Conservation (phyloP, 148 eudicot species). For the Gaultheria prostrata region DNA sequence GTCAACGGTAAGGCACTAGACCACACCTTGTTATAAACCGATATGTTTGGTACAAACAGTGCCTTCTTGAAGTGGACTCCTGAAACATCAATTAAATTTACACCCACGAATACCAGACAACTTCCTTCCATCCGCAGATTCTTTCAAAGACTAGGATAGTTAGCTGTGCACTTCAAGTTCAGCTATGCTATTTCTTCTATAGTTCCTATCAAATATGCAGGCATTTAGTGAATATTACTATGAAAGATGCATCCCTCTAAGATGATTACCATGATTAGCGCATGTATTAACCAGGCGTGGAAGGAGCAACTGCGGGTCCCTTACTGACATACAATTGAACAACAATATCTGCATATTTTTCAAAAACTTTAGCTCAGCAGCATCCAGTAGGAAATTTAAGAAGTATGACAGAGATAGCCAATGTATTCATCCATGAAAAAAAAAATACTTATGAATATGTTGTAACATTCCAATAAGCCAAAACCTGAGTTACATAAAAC, state of each 20-base stretch:
- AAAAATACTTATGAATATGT: not conserved
- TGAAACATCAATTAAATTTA: conserved; percentile 30
- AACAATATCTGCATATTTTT: conserved; percentile 70
- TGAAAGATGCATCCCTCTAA: conserved; percentile 1
- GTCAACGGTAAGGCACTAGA: conserved; percentile 43
- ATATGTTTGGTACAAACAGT: conserved; percentile 85
- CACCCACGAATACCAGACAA: not conserved
- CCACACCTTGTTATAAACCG: conserved; percentile 81
- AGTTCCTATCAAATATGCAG: not conserved
- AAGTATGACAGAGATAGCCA: not conserved
- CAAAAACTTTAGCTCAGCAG: conserved; percentile 25
- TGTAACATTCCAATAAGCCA: not conserved
- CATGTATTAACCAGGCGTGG: conserved; percentile 71
- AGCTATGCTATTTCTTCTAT: not conserved
- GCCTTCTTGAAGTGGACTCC: conserved; percentile 89
- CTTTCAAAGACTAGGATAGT: not conserved
- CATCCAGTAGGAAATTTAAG: conserved; percentile 11
- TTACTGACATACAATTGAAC: conserved; percentile 98
- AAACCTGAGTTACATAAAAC: not conserved
- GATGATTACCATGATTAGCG: conserved; percentile 55
- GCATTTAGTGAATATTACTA: not conserved
- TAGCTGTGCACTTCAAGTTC: conserved; percentile 3
- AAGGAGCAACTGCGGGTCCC: conserved; percentile 91
- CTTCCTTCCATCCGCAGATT: not conserved
- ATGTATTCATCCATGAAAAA: not conserved